Evolutionary conservation across 1,284 basidiomycete genomes (phyloP).

Genomic region (Ceratobasidium sp.): DNA sequence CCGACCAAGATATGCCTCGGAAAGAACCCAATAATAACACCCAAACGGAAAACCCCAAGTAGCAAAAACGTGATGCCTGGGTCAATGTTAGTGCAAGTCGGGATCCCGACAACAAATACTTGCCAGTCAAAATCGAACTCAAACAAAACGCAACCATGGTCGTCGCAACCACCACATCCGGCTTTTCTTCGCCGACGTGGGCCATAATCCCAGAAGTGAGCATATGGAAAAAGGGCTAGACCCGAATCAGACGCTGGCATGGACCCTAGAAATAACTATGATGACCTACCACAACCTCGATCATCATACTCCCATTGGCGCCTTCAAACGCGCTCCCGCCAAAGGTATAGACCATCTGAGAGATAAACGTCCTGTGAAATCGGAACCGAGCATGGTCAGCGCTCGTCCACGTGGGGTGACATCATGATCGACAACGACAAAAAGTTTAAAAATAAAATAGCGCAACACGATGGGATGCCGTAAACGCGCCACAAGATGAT

Average conservation of each 20-base stretch:
- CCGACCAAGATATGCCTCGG: constrained; percentile 95
- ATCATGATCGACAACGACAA: constrained; percentile 10
- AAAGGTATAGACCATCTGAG: constrained; percentile 85
- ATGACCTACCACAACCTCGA: constrained; percentile 85
- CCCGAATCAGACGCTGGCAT: too few species aligned
- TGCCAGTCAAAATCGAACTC: constrained; percentile 89
- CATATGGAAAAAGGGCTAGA: constrained; percentile 93
- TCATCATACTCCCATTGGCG: constrained; percentile 98
- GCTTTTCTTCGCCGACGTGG: constrained; percentile 75
- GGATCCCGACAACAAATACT: constrained; percentile 43
- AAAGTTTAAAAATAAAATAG: too few species aligned
- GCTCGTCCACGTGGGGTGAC: constrained; percentile 21
- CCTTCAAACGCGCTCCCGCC: constrained; percentile 90
- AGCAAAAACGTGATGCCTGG: constrained; percentile 82
- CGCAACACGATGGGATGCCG: too few species aligned
- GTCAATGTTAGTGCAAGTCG: background rate
- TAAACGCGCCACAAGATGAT: background rate
- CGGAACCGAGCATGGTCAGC: background rate
- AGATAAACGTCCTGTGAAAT: constrained; percentile 65
- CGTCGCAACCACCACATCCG: constrained; percentile 81
- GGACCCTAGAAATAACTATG: too few species aligned
- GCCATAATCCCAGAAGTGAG: constrained; percentile 79
- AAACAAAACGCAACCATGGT: constrained; percentile 91
- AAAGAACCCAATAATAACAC: constrained; percentile 92
- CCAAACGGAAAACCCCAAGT: constrained; percentile 85